Conservation (phyloP, 768 basidiomycete genomes). For the Punctularia strigosozonata region DNA sequence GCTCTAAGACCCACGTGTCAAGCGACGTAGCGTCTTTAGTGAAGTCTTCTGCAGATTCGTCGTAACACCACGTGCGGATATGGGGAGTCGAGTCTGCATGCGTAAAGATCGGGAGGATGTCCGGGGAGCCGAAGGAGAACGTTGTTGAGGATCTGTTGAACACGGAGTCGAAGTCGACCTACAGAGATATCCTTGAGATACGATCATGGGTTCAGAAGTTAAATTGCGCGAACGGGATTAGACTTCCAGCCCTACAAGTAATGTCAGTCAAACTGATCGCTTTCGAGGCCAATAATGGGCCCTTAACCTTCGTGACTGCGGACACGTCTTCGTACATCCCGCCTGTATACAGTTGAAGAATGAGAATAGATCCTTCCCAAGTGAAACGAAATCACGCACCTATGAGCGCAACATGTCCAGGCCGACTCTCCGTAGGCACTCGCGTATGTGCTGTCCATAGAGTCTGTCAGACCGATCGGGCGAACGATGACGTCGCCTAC, state of each 20-base stretch:
- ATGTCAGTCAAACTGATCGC: slow-evolving; percentile 7
- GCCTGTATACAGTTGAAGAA: slow-evolving; percentile 20
- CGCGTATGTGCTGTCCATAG: slow-evolving; percentile 78
- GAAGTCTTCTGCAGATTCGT: slow-evolving; percentile 74
- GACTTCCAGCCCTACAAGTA: slow-evolving; percentile 66
- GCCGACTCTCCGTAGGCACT: slow-evolving; percentile 81
- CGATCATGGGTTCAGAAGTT: not conserved
- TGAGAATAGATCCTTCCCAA: not conserved
- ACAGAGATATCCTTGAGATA: not conserved
- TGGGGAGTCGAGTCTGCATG: slow-evolving; percentile 59
- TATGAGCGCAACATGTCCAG: slow-evolving; percentile 83
- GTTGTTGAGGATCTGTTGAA: slow-evolving; percentile 74
- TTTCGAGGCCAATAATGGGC: not conserved
- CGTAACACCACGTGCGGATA: slow-evolving; percentile 67
- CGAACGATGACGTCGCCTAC: too few species aligned
- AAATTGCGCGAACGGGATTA: slow-evolving; percentile 46
- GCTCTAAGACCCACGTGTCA: slow-evolving; percentile 71
- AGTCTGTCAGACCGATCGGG: too few species aligned
- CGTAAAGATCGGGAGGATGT: slow-evolving; percentile 82
- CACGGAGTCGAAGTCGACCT: slow-evolving; percentile 77
- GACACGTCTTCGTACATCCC: slow-evolving; percentile 91
- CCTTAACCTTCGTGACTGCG: slow-evolving; percentile 64
- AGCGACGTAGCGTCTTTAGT: slow-evolving; percentile 78
- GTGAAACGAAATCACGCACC: slow-evolving; percentile 26
- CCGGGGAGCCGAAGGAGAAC: slow-evolving; percentile 80